A percentile compares a stretch with the other conserved stretches of the same genome.
phyloP scores from a whole-genome alignment of 257 asterid species.

The Nicotiana tabacum region DNA sequence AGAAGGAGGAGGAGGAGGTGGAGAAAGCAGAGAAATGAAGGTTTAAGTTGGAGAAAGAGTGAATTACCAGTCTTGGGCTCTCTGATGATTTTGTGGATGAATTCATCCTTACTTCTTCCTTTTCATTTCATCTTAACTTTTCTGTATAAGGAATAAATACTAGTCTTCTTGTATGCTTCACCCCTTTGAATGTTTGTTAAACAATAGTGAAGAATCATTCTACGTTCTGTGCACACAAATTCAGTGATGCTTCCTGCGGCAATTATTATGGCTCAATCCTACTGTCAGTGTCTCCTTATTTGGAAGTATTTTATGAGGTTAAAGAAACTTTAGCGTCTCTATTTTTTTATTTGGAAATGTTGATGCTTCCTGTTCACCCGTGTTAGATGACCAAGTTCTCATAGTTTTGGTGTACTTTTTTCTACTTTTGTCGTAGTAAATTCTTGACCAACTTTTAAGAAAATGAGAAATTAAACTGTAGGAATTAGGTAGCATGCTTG shows the following conservation, averaged over 20 bases:
- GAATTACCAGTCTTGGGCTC: background rate
- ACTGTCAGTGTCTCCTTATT: background rate
- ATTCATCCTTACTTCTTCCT: background rate
- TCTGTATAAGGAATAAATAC: no score
- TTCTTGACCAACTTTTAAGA: background rate
- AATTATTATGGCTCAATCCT: background rate
- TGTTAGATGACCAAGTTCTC: background rate
- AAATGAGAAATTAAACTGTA: background rate
- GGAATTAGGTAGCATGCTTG: background rate
- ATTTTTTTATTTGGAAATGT: background rate
- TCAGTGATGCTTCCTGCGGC: background rate
- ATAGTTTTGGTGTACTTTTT: background rate
- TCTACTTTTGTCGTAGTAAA: background rate
- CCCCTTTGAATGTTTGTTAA: background rate
- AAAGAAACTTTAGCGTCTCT: background rate
- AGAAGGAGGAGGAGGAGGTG: conserved; percentile 33
- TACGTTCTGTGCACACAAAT: background rate
- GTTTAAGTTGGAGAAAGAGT: background rate
- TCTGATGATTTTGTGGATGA: background rate
- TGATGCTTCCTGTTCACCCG: background rate
- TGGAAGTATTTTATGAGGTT: background rate
- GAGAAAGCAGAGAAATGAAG: conserved; percentile 24
- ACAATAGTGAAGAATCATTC: background rate
- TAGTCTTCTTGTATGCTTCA: background rate
- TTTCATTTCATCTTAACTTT: background rate